Percentiles rank a stretch among this genome's conserved stretches.
phyloP scores from a whole-genome alignment of 2,329 filamentous ascomycete species.

The Verticillium nonalfalfae region DNA sequence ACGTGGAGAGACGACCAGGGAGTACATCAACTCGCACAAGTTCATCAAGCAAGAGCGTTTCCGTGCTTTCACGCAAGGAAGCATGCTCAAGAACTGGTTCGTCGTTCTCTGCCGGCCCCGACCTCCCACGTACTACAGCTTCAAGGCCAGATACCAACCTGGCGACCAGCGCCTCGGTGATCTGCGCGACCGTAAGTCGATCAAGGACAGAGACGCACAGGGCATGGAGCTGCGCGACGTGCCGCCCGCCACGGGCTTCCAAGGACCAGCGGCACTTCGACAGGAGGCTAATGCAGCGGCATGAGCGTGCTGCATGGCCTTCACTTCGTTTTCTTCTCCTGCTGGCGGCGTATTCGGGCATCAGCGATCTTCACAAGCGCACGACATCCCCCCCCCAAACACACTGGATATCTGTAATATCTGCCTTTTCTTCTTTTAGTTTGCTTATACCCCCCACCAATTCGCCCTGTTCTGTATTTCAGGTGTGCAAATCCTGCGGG shows the following conservation, averaged over 20 bases:
- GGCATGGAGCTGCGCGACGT: conserved; percentile 71
- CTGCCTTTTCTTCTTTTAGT: conserved; percentile 7
- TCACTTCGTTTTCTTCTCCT: neutral
- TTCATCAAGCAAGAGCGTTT: conserved; percentile 90
- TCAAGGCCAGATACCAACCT: conserved; percentile 69
- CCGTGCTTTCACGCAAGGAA: conserved; percentile 79
- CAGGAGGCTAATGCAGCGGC: conserved; percentile 14
- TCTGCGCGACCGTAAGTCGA: conserved; percentile 31
- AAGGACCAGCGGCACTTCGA: conserved; percentile 45
- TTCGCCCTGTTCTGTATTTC: neutral
- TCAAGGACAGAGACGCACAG: conserved; percentile 40
- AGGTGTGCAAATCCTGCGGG: neutral
- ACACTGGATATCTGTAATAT: conserved; percentile 13
- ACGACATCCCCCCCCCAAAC: neutral
- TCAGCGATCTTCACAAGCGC: conserved; percentile 6
- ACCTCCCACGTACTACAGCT: conserved; percentile 81
- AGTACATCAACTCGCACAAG: conserved; percentile 94
- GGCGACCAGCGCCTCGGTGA: conserved; percentile 81
- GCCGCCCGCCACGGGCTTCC: conserved; percentile 38
- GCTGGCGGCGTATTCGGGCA: conserved; percentile 3
- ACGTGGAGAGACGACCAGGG: conserved; percentile 88
- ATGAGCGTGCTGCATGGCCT: neutral
- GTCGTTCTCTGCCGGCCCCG: conserved; percentile 77
- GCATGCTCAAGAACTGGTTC: conserved; percentile 69
- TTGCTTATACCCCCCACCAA: conserved; percentile 8